Evolutionary conservation across 176 grass and related monocot genomes (phyloP), one percentile per base, ranked within the genome.

Genomic region (Triticum turgidum): DNA sequence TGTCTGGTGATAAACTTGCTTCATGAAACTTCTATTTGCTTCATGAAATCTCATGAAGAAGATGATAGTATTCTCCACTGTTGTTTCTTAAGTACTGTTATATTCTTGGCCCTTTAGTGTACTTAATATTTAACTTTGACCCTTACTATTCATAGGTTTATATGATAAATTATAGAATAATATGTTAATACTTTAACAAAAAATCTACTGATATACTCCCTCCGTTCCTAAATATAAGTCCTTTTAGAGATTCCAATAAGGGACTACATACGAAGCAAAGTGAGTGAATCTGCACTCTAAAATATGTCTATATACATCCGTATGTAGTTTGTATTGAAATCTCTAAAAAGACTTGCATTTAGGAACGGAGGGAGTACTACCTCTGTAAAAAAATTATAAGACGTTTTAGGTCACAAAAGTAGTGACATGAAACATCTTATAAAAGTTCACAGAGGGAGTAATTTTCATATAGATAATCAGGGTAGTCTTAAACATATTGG

Each of bases 1-100:
- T 83, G 12, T 80, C 51, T 78, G 42, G 32, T 67, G 20, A 68
- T 80, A 79, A 15, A 73, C 6, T 83, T 76, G n/a, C 18, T 39
- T 67, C 42, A 30, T 80, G 35, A 80, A 17, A 14, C 35, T 70
- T 86, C 32, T 21, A 77, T 86, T 51, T 25, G 25, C 25, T 25
- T 25, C 25, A 25, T 25, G 24, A 69, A 65, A 69, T 6, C 25
- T 61, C 59, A 76, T 62, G 34, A 83, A 58, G 54, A 83, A 61
- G 29, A 77, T 44, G 64, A 24, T 37, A 66, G 33, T 15, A 47
- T 59, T 27, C 34, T 65, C 78, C 38, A 33, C 5, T 49, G 4
- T 65, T 76, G n/a, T 45, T 37, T 68, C 77, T 68, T 84, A 37
- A 64, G 35, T 61, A 27, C 61, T 27, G 41, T 73, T 32, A 83